Evolutionary conservation across 2,329 filamentous ascomycete species (phyloP).

Genomic region (Phoma sp.): DNA sequence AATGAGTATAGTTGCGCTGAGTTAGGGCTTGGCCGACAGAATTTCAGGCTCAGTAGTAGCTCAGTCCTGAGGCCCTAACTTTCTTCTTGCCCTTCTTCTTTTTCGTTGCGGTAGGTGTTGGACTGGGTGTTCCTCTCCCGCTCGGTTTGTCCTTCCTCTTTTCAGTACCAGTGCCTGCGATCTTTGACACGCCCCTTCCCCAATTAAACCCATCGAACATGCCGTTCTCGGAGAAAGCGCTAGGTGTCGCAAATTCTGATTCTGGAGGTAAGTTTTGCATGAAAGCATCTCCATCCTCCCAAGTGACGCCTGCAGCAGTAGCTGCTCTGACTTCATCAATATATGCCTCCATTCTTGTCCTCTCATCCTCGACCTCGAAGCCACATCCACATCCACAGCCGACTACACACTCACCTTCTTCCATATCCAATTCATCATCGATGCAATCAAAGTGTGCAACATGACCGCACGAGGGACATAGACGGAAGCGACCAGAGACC

Average conservation of each 20-base stretch:
- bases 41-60: slow-evolving; percentile 32
- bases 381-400: slow-evolving; percentile 41
- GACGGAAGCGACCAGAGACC: slow-evolving; percentile 44
- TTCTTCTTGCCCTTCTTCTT: slow-evolving; percentile 38
- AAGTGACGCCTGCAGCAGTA: slow-evolving; percentile 33
- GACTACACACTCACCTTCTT: slow-evolving; percentile 42
- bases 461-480: slow-evolving; percentile 47
- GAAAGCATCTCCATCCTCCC: slow-evolving; percentile 39
- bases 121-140: slow-evolving; percentile 16
- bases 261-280: slow-evolving; percentile 25
- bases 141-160: slow-evolving; percentile 23
- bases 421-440: slow-evolving; percentile 31
- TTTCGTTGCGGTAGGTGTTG: slow-evolving; percentile 22
- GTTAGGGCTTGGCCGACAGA: background rate
- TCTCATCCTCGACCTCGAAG: slow-evolving; percentile 35
- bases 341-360: slow-evolving; percentile 37
- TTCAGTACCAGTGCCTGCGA: slow-evolving; percentile 11
- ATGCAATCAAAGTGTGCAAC: slow-evolving; percentile 50
- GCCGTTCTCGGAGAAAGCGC: slow-evolving; percentile 20
- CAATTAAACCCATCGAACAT: slow-evolving; percentile 30
- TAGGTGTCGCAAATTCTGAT: slow-evolving; percentile 29
- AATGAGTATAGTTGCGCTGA: background rate
- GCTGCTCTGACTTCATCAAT: slow-evolving; percentile 39
- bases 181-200: slow-evolving; percentile 25
- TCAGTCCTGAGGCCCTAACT: slow-evolving; percentile 34